Base-by-base conservation (phyloP, 192 early-diverging fungal genomes). In the Coemansia sp. region DNA sequence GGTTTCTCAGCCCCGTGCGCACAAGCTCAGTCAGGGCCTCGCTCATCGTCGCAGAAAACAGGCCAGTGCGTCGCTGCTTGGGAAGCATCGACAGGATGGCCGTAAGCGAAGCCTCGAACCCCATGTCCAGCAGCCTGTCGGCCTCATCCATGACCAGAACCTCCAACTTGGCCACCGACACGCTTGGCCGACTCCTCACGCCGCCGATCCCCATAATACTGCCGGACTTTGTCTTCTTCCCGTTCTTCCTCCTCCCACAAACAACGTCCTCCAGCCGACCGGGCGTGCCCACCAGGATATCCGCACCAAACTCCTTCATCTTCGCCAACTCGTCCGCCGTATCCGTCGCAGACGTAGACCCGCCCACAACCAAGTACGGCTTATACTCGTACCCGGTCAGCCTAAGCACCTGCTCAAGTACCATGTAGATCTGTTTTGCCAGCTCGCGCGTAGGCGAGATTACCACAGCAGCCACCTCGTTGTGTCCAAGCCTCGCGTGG, bases 31-130 rank as follows among this genome's bases (percentile, higher is more conserved):
- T 76, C 43, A 99, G 62, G 0, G 88, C 94, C 68, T 98, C 96
- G 43, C 89, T 92, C 93, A 99, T 95, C 5, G 97, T 99, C 0
- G 97, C 97, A 1, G 95, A 97, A 60, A 97, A 99, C 43, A 99
- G 83, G 7, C 96, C 95, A 0, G 97, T 99, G 41, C 96, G 87
- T 5, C 97, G 90, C 71, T 98, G 96, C 68, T 95, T 95, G 2
- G 97, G 97, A 22, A 99, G 76, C 5, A 86, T 70, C 0, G 85
- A 74, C 41, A 98, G 86, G 61, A 99, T 97, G 17, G 85, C 84
- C 17, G 85, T 91, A 20, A 99, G 72, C 63, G 88, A 85, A 45
- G 88, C 84, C 49, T 92, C 85, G 62, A 98, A 99, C 43, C 96
- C 97, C 93, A 99, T 90, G 67, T 97, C 94, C 65, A 98, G 85